phyloP scores from a whole-genome alignment of 768 basidiomycete species.

The Chalciporus pseudorubinellus region DNA sequence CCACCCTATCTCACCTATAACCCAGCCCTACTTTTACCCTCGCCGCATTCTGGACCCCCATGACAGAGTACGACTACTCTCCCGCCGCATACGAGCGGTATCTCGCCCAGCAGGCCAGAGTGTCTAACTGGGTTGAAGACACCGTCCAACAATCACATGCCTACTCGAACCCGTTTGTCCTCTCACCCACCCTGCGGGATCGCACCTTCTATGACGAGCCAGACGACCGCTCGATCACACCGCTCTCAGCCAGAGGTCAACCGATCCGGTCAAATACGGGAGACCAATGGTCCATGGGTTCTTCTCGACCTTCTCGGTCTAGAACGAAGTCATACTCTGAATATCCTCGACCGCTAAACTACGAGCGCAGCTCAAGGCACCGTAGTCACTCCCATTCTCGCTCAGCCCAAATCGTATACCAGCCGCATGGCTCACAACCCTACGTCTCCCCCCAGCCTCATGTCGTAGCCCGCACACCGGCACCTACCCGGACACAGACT shows the following conservation, averaged over 20 bases:
- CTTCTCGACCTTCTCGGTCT: constrained; percentile 23
- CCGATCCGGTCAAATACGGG: constrained; percentile 1
- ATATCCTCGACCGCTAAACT: constrained; percentile 6
- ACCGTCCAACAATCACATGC: constrained; percentile 33
- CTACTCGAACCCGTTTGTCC: constrained; percentile 28
- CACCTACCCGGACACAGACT: constrained; percentile 15
- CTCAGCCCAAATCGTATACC: constrained; percentile 19
- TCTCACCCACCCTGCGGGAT: constrained; percentile 31
- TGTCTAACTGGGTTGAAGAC: constrained; percentile 49
- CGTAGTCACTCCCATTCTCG: constrained; percentile 28
- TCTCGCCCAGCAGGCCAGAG: constrained; percentile 45
- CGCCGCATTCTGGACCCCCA: constrained; percentile 19
- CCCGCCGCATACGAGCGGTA: constrained; percentile 51
- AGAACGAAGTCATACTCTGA: constrained; percentile 27
- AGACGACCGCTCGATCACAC: background rate
- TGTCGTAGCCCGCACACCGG: constrained; percentile 10
- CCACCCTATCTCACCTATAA: constrained; percentile 18
- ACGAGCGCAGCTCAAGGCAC: constrained; percentile 20
- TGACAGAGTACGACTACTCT: constrained; percentile 65
- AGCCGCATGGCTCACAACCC: constrained; percentile 6
- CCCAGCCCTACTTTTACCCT: constrained; percentile 5
- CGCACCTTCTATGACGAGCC: constrained; percentile 28
- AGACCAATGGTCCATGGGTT: constrained; percentile 21
- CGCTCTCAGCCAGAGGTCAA: background rate
- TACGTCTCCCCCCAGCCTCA: constrained; percentile 20